These are phyloP conservation scores for Pestalotiopsis sp. DNA, from an alignment of 2,329 filamentous ascomycete genomes.

Conservation along the genomic window DNA sequence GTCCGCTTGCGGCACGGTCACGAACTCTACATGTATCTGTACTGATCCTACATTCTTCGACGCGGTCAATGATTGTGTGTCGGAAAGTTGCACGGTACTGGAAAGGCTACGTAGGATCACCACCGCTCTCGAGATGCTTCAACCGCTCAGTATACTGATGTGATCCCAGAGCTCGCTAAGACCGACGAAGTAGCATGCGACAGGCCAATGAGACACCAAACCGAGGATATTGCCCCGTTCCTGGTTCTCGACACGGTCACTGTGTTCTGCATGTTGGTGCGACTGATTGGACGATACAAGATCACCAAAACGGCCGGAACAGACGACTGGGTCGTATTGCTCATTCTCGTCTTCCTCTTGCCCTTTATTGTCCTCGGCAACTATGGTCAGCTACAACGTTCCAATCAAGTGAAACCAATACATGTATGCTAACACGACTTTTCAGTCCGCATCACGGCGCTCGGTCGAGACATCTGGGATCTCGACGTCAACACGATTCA, in stretches of 20 bases:
- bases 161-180: constrained; percentile 11
- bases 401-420: background rate
- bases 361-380: constrained; percentile 12
- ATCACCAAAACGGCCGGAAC: background rate
- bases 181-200: constrained; percentile 16
- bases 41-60: constrained; percentile 19
- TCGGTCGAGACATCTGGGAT: constrained; percentile 17
- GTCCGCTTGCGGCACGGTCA: constrained; percentile 17
- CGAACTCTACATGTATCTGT: constrained; percentile 23
- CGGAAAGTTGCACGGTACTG: constrained; percentile 16
- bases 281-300: constrained; percentile 9
- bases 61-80: constrained; percentile 34
- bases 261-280: constrained; percentile 5
- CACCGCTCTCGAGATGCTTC: background rate
- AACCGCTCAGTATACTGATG: background rate
- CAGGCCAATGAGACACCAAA: constrained; percentile 7
- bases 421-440: background rate
- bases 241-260: constrained; percentile 12
- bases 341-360: constrained; percentile 12
- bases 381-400: constrained; percentile 9
- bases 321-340: constrained; percentile 15
- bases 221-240: constrained; percentile 14
- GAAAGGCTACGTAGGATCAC: constrained; percentile 8
- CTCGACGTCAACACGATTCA: constrained; percentile 14
- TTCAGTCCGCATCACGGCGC: constrained; percentile 15